phyloP scores from a whole-genome alignment of 306 rosid genomes.

The Argentina anserina region DNA sequence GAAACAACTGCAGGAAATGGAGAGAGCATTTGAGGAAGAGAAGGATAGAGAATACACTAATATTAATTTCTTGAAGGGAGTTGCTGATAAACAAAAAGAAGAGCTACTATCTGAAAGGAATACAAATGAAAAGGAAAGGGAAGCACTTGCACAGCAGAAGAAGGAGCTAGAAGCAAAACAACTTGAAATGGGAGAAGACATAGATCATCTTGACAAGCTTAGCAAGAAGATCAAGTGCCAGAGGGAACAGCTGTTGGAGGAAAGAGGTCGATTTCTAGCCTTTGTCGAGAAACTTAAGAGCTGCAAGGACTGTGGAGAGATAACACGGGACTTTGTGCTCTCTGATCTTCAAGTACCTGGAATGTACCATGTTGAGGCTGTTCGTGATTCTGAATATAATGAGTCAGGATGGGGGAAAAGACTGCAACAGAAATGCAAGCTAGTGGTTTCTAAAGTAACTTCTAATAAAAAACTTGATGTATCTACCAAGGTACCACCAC shows the following conservation, averaged over 20 bases:
- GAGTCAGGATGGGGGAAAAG: constrained; percentile 40
- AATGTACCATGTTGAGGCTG: constrained; percentile 32
- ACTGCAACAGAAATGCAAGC: constrained; percentile 64
- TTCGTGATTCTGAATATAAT: constrained; percentile 37
- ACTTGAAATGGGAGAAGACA: constrained; percentile 66
- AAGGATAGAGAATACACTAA: constrained; percentile 52
- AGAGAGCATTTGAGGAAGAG: constrained; percentile 64
- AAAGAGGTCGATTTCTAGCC: constrained; percentile 54
- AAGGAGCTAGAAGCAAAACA: constrained; percentile 54
- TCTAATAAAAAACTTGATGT: constrained; percentile 49
- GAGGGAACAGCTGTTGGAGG: constrained; percentile 61
- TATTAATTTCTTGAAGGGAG: constrained; percentile 51
- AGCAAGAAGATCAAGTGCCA: constrained; percentile 74
- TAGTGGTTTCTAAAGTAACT: constrained; percentile 58
- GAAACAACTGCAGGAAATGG: constrained; percentile 46
- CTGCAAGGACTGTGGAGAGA: constrained; percentile 68
- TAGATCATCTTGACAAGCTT: constrained; percentile 62
- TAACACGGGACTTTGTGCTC: constrained; percentile 48
- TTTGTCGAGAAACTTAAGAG: constrained; percentile 72
- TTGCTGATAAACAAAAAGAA: constrained; percentile 60
- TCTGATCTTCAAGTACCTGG: constrained; percentile 64
- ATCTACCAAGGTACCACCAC: constrained; percentile 27
- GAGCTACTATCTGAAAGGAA: constrained; percentile 49
- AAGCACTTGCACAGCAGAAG: constrained; percentile 52
- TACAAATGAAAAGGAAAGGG: constrained; percentile 52